Evolutionary conservation across 768 basidiomycete genomes (phyloP), one percentile per base, ranked within the genome.

Genomic region (Leccinum disarticulatum): DNA sequence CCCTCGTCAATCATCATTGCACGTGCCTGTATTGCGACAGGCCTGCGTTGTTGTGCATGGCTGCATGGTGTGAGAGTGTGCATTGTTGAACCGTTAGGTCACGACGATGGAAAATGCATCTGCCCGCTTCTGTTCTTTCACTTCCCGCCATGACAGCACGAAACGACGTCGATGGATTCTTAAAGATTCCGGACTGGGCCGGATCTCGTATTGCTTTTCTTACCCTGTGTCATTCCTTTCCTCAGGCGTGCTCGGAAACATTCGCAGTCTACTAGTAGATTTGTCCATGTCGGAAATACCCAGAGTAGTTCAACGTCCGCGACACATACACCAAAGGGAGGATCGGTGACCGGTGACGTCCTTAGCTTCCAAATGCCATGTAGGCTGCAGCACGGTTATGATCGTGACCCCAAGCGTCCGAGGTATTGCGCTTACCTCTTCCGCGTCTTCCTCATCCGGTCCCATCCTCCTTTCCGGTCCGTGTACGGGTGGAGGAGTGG

Each of bases 371-470:
- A 30, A 98, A 76, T 2, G 97, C 97, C 47, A 83, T 92, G 78
- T 97, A 98, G 15, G 94, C 95, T 31, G 93, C 90, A 19, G 97
- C 94, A 53, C 97, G 89, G 78, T 99, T 98, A 31, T 11, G 31
- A 75, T 96, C 98, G 80, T 97, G 98, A 14, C 92, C 95, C 63
- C 89, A 83, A 14, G 96, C 84, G 70, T 99, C 97, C 38, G 76
- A 73, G 41, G 97, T 96, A 68, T 92, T 87, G 54, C 96, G 88
- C 79, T 81, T 0, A 83, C 87, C 56, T 93, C 90, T 54, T 88
- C 87, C 6, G 80, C 82, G 9, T 88, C 88, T 30, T 79, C 84
- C 11, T 85, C 85, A 88, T 87, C 65, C 84, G 50, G 86, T n/a
- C n/a, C n/a, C 83, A 61, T 91, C 87, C 62, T 86, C 83, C 15